Evolutionary conservation across 148 eudicot genomes (phyloP), one percentile per base, ranked within the genome.

Genomic region (Linanthus parryae): DNA sequence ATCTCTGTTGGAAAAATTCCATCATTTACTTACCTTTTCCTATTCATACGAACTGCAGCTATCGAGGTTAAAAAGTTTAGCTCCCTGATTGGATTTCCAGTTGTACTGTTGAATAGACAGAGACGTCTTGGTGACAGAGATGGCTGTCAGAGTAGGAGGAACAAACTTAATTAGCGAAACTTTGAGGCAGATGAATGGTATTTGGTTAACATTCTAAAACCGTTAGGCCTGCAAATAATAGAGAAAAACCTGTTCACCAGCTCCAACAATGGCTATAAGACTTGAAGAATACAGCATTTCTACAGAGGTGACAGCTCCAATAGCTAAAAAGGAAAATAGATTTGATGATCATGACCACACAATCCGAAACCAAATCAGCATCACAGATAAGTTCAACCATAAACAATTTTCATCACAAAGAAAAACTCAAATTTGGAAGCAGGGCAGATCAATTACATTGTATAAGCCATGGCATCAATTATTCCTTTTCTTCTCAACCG

Each of bases 191-290:
- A n/a, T n/a, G n/a, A n/a, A 30, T 14, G 8, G 5, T 2, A 7
- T 15, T 30, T 30, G 23, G 8, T 1, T 1, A 18, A 31, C 35
- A 16, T 49, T 49, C 54, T 49, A 39, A 8, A 37, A 56, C 31
- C 30, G 25, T 3, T 5, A 19, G 7, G 18, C 41, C 44, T 17
- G 31, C 39, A 31, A 14, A 36, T 35, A 44, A 9, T 14, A 27
- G 27, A 19, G n/a, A 11, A 8, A 26, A 37, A 92, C 98, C 94
- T 87, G 99, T 77, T 87, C 88, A 54, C 96, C 99, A 74, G 99
- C 99, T 62, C 99, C 99, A 54, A 92, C 99, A 54, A 92, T 77
- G 61, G 90, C 96, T 41, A 92, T 78, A 55, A 92, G 83, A 64
- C 81, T 82, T 63, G 99, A 66, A 48, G 78, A 77, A 59, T 69